Evolutionary conservation across 2,329 filamentous ascomycete genomes (phyloP), one percentile per base, ranked within the genome.

Genomic region (Fusarium sp.): DNA sequence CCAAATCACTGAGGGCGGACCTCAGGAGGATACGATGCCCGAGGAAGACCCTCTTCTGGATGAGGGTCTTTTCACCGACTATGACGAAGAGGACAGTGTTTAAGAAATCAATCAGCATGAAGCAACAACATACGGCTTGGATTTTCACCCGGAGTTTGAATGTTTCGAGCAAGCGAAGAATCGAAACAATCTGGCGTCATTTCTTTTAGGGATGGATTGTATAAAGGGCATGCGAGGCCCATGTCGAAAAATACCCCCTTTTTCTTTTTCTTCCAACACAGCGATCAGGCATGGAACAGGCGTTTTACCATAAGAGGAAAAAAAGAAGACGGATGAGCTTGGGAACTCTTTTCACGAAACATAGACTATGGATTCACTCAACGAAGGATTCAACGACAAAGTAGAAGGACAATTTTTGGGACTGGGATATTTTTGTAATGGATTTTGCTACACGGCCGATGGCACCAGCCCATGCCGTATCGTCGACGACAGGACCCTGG

Each of bases 1-100:
- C 65, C 90, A 89, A 78, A 92, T 98, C 81, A 89, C 89, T 38
- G 92, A 95, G 76, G 85, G 87, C 17, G 83, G 85, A 32, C 84
- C 80, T 15, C 80, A 83, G 58, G 82, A 85, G 53, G 81, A 84
- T 59, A 82, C 76, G 70, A 74, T 76, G 41, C 77, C 75, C 17
- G 83, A 84, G 48, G 85, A 86, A 67, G 80, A 80, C 23, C 76
- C 79, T 7, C 70, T 80, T 23, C 68, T 79, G 37, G 76, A 80
- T 49, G 79, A 81, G 55, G 65, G 59, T 18, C 64, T 76, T 27
- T 75, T 80, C 37, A 72, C 78, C 33, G 75, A 78, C 59, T 78
- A 79, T 50, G 80, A 80, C 44, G 77, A 77, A 53, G 77, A 80
- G 23, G 74, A 80, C 53, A 75, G 73, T 38, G 79, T 78, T 42